phyloP scores from a whole-genome alignment of 768 basidiomycete genomes.

The Roridomyces roridus region DNA sequence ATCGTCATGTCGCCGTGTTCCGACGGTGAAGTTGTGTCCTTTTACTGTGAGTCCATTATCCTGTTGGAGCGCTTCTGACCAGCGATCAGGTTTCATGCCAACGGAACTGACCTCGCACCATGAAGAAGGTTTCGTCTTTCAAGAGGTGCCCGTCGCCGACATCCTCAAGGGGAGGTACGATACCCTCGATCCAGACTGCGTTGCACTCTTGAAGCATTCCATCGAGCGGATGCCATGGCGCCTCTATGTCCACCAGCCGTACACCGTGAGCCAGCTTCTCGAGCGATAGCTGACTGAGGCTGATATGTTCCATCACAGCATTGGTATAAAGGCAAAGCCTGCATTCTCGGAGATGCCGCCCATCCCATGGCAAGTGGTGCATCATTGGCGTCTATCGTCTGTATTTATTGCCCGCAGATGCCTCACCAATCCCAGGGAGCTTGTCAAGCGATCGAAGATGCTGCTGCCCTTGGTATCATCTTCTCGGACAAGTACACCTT shows the following conservation, averaged over 20 bases:
- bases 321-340: constrained; percentile 34
- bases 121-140: constrained; percentile 37
- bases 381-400: too few species aligned
- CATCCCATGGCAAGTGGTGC: too few species aligned
- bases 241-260: constrained; percentile 40
- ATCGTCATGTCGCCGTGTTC: constrained; percentile 41
- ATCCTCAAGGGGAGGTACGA: constrained; percentile 35
- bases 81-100: constrained; percentile 36
- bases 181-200: constrained; percentile 37
- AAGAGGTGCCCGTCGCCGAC: constrained; percentile 37
- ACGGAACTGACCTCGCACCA: constrained; percentile 39
- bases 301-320: constrained; percentile 20
- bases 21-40: constrained; percentile 36
- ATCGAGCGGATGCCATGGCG: constrained; percentile 42
- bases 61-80: background rate
- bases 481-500: constrained; percentile 35
- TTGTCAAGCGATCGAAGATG: constrained; percentile 39
- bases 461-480: constrained; percentile 38
- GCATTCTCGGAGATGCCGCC: constrained; percentile 36
- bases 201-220: constrained; percentile 33
- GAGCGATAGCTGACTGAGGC: background rate
- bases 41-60: constrained; percentile 30
- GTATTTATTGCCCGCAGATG: too few species aligned
- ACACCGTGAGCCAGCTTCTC: constrained; percentile 24
- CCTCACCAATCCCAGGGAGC: constrained; percentile 39